A percentile compares a stretch with the other conserved stretches of the same genome.
These are phyloP conservation scores for Samsoniella hepiali DNA, from an alignment of 2,329 filamentous ascomycete genomes.

Conservation along the genomic window DNA sequence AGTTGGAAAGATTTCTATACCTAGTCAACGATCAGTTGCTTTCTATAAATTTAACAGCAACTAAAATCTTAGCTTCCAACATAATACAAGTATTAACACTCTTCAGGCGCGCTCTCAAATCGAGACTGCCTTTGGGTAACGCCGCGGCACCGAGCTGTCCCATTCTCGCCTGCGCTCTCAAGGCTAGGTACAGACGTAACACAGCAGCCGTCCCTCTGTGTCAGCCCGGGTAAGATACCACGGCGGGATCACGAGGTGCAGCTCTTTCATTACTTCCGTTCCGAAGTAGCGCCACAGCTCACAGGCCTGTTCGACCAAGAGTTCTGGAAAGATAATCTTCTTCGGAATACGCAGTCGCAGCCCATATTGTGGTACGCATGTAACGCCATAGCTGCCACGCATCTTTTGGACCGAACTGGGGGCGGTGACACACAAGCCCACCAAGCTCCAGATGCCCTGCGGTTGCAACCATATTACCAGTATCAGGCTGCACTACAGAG, in stretches of 20 bases:
- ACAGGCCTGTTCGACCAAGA: not conserved
- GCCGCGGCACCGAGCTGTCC: not conserved
- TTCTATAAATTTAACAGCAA: not conserved
- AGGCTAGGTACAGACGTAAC: not conserved
- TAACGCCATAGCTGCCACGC: not conserved
- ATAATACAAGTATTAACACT: not conserved
- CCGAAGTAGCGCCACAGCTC: slow-evolving; percentile 1
- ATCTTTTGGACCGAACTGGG: not conserved
- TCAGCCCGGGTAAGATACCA: not conserved
- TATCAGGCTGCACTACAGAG: not conserved
- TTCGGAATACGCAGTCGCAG: not conserved
- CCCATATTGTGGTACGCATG: slow-evolving; percentile 1
- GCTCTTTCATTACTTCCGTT: slow-evolving; percentile 3
- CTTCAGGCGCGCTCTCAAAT: not conserved
- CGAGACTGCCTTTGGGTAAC: not conserved
- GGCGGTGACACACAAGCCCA: not conserved
- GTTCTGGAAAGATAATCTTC: not conserved
- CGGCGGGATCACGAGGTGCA: not conserved
- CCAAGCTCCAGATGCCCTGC: not conserved
- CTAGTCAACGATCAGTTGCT: not conserved
- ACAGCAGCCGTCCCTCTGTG: not conserved
- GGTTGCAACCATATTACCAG: slow-evolving; percentile 4
- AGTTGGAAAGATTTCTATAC: not conserved
- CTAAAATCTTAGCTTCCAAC: too few species aligned
- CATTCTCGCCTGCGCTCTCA: not conserved